These are phyloP conservation scores for Tolypocladium nubicola DNA, from an alignment of 2,329 filamentous ascomycete species.

Conservation along the genomic window DNA sequence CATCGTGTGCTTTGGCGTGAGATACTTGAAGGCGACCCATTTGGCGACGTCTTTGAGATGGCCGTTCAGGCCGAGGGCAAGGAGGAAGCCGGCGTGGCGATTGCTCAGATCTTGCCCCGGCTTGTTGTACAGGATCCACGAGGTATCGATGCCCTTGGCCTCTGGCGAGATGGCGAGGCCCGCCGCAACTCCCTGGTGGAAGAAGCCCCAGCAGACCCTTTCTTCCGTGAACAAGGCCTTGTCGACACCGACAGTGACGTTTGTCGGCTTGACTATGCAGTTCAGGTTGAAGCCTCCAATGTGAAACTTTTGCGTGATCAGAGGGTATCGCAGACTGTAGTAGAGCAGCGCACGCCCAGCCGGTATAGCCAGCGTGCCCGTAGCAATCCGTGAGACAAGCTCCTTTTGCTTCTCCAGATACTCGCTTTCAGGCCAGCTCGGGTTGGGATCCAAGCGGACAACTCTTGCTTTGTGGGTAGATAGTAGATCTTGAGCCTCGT, in stretches of 20 bases:
- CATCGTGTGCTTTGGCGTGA: constrained; percentile 99
- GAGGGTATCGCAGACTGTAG: constrained; percentile 75
- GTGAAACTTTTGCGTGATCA: constrained; percentile 85
- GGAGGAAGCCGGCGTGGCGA: constrained; percentile 86
- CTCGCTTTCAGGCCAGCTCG: constrained; percentile 74
- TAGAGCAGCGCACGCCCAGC: constrained; percentile 79
- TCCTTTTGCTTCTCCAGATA: constrained; percentile 89
- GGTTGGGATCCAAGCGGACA: constrained; percentile 64
- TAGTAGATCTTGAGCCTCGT: constrained; percentile 76
- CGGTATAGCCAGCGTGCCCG: constrained; percentile 80
- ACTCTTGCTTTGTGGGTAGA: constrained; percentile 73
- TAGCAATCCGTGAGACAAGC: constrained; percentile 74
- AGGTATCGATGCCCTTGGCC: constrained; percentile 91
- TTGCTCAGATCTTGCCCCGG: constrained; percentile 79
- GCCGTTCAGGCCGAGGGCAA: constrained; percentile 86
- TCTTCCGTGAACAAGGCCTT: constrained; percentile 83
- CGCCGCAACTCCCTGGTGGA: constrained; percentile 90
- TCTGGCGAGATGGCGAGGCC: constrained; percentile 83
- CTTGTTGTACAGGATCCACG: constrained; percentile 98
- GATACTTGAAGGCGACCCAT: constrained; percentile 97
- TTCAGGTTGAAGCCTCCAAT: constrained; percentile 86
- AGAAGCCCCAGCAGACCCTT: constrained; percentile 97
- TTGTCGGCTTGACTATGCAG: constrained; percentile 83
- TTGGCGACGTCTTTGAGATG: constrained; percentile 92
- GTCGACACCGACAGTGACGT: constrained; percentile 89